Conservation (phyloP, 441 rosid species). For the Cnidoscolus chayamansa region DNA sequence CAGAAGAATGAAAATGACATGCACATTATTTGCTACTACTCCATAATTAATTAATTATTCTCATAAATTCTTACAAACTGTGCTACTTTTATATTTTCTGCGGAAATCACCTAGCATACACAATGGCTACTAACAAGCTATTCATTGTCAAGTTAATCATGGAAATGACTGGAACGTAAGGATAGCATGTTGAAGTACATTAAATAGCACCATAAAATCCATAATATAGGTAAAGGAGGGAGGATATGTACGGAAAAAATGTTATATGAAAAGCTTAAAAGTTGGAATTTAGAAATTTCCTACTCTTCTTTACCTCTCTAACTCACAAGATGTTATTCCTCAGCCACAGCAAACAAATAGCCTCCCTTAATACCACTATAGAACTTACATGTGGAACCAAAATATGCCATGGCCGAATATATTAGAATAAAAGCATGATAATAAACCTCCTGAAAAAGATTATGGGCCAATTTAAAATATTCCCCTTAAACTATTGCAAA, state of each 20-base stretch:
- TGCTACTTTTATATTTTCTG: not conserved
- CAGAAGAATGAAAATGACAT: not conserved
- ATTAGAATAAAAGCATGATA: not conserved
- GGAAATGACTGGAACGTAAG: not conserved
- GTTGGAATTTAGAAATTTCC: too few species aligned
- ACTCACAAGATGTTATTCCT: not conserved
- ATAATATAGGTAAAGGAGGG: not conserved
- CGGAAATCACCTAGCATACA: conserved; percentile 1
- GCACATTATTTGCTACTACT: too few species aligned
- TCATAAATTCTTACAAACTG: not conserved
- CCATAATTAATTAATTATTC: not conserved
- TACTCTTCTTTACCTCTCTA: not conserved
- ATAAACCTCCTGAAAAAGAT: not conserved
- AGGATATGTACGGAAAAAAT: not conserved
- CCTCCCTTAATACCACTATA: not conserved
- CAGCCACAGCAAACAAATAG: not conserved
- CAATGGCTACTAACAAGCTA: not conserved
- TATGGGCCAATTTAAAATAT: not conserved
- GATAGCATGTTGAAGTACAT: not conserved
- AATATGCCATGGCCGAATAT: not conserved
- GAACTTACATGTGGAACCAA: not conserved
- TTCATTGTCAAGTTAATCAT: not conserved
- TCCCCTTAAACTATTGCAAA: too few species aligned
- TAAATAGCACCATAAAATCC: not conserved
- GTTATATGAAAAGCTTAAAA: not conserved